Percentiles rank a stretch among this genome's conserved stretches.
Conservation (phyloP, 768 basidiomycete species). For the Myochromella boudieri region DNA sequence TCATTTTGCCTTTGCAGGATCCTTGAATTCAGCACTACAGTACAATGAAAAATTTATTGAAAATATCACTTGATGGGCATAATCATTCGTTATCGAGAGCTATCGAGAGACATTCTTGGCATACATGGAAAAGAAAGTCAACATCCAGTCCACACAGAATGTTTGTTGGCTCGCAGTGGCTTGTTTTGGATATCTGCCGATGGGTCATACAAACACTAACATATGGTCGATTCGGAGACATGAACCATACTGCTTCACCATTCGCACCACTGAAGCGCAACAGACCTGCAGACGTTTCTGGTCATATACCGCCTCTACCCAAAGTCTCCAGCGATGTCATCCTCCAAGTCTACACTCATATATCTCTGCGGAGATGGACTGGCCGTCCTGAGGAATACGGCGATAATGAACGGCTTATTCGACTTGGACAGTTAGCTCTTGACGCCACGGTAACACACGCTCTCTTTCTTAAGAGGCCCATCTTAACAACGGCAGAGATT, state of each 20-base stretch:
- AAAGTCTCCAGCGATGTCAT: conserved; percentile 49
- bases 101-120: no score
- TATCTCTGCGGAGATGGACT: conserved; percentile 48
- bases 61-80: no score
- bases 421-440: conserved; percentile 49
- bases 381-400: conserved; percentile 38
- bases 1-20: background rate
- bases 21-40: no score
- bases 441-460: conserved; percentile 43
- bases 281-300: conserved; percentile 8
- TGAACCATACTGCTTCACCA: conserved; percentile 11
- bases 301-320: conserved; percentile 42
- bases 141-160: no score
- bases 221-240: conserved; percentile 10
- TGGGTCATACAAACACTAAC: conserved; percentile 18
- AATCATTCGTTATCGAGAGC: no score
- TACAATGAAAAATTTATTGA: no score
- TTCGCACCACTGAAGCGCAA: conserved; percentile 20
- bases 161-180: no score
- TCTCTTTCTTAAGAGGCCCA: conserved; percentile 52
- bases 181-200: no score
- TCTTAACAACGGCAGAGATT: conserved; percentile 47
- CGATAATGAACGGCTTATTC: conserved; percentile 58
- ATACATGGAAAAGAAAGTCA: no score
- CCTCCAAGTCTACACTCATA: conserved; percentile 72